Evolutionary conservation across 2,329 filamentous ascomycete genomes (phyloP).

Genomic region (Aurifilum marmelostoma): DNA sequence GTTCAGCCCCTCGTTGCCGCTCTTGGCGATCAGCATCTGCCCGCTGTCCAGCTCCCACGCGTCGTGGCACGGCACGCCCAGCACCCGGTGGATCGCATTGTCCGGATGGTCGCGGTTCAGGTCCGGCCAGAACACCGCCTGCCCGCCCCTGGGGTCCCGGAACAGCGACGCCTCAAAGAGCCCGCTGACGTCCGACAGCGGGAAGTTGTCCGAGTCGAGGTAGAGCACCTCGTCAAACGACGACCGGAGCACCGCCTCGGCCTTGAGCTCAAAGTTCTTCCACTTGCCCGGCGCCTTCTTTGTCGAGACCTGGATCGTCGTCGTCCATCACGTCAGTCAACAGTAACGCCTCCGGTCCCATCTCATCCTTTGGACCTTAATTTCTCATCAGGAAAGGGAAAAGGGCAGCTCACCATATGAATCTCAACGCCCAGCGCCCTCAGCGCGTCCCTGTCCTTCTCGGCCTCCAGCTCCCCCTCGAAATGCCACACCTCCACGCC

Average conservation of each 20-base stretch:
- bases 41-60: slow-evolving; percentile 30
- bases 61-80: slow-evolving; percentile 26
- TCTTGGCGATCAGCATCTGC: slow-evolving; percentile 28
- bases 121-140: slow-evolving; percentile 28
- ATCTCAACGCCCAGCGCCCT: slow-evolving; percentile 20
- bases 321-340: neutral
- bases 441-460: slow-evolving; percentile 16
- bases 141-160: slow-evolving; percentile 16
- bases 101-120: slow-evolving; percentile 29
- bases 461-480: slow-evolving; percentile 26
- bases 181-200: slow-evolving; percentile 14
- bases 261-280: slow-evolving; percentile 30
- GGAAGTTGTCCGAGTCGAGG: slow-evolving; percentile 30
- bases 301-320: slow-evolving; percentile 19
- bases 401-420: slow-evolving; percentile 19
- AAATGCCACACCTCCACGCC: slow-evolving; percentile 28
- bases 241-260: slow-evolving; percentile 26
- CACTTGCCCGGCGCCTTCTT: slow-evolving; percentile 25
- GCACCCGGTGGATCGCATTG: slow-evolving; percentile 27
- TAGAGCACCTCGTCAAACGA: slow-evolving; percentile 30
- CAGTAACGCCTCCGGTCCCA: too few species aligned
- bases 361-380: too few species aligned
- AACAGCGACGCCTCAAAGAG: slow-evolving; percentile 24
- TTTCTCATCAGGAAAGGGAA: too few species aligned
- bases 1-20: slow-evolving; percentile 25